Conservation (phyloP, 116 monocot species). For the Trichopus zeylanicus region DNA sequence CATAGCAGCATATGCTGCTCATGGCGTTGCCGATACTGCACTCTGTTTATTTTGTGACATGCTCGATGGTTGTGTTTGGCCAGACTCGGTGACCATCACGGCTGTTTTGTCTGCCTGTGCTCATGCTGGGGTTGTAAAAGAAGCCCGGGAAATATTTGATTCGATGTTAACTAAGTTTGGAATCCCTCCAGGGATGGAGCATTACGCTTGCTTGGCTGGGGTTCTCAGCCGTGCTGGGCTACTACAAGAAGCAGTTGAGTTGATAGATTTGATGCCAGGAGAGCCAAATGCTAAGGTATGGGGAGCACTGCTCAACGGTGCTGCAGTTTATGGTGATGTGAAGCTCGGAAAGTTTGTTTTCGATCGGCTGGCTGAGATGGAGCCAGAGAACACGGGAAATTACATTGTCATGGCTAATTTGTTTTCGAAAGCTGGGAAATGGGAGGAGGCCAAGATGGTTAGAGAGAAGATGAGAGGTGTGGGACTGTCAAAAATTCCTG, state of each 20-base stretch:
- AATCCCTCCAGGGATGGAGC: constrained; percentile 41
- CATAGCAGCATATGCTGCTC: constrained; percentile 61
- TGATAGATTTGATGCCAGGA: constrained; percentile 49
- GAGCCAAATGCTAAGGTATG: constrained; percentile 70
- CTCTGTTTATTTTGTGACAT: constrained; percentile 35
- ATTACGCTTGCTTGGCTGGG: constrained; percentile 76
- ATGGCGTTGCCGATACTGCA: constrained; percentile 40
- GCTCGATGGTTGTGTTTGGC: constrained; percentile 21
- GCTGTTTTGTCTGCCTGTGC: constrained; percentile 66
- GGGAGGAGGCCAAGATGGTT: constrained; percentile 50
- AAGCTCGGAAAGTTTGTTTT: constrained; percentile 41
- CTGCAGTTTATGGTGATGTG: constrained; percentile 41
- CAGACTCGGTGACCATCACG: constrained; percentile 58
- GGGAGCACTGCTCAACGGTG: constrained; percentile 74
- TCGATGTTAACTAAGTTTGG: constrained; percentile 21
- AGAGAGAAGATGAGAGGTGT: constrained; percentile 56
- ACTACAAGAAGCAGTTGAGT: constrained; percentile 48
- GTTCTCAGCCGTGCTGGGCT: constrained; percentile 47
- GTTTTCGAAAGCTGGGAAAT: constrained; percentile 39
- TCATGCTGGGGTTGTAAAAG: constrained; percentile 44
- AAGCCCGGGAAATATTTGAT: constrained; percentile 41
- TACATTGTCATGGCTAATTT: constrained; percentile 74
- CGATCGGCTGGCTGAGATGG: constrained; percentile 35
- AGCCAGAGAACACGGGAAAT: constrained; percentile 67
- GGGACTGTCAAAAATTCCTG: constrained; percentile 59